phyloP scores from a whole-genome alignment of 1,284 basidiomycete species.

The Sporisorium graminicola region DNA sequence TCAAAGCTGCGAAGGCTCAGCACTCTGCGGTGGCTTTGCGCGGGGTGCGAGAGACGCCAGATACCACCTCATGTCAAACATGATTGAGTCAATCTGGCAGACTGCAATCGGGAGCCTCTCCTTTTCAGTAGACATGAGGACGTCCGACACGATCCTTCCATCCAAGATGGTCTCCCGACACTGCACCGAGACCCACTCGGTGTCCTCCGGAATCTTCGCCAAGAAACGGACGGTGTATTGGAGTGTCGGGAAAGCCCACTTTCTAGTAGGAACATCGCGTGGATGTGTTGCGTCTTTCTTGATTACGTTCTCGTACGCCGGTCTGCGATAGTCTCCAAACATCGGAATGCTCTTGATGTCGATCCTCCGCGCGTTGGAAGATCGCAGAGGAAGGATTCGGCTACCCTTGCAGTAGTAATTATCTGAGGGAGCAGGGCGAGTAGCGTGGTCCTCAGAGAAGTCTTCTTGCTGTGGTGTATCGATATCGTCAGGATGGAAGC shows the following conservation, averaged over 20 bases:
- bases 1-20: constrained; percentile 5
- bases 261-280: constrained; percentile 7
- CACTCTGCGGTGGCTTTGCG: neutral
- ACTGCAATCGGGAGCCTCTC: constrained; percentile 2
- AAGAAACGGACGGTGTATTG: constrained; percentile 12
- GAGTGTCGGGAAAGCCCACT: constrained; percentile 7
- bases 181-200: constrained; percentile 13
- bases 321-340: constrained; percentile 13
- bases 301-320: constrained; percentile 12
- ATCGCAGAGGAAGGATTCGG: constrained; percentile 7
- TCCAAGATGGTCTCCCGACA: constrained; percentile 9
- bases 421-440: neutral
- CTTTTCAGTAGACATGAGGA: constrained; percentile 5
- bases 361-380: neutral
- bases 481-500: constrained; percentile 9
- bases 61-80: constrained; percentile 15
- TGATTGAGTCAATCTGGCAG: constrained; percentile 15
- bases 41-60: neutral
- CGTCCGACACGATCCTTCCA: constrained; percentile 12
- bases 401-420: constrained; percentile 11
- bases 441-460: constrained; percentile 1
- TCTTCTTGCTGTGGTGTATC: constrained; percentile 11
- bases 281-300: constrained; percentile 12
- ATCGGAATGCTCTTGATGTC: constrained; percentile 9
- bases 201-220: neutral